phyloP scores from a whole-genome alignment of 805 yeast species.

The Maudiozyma serrabonitensis region DNA sequence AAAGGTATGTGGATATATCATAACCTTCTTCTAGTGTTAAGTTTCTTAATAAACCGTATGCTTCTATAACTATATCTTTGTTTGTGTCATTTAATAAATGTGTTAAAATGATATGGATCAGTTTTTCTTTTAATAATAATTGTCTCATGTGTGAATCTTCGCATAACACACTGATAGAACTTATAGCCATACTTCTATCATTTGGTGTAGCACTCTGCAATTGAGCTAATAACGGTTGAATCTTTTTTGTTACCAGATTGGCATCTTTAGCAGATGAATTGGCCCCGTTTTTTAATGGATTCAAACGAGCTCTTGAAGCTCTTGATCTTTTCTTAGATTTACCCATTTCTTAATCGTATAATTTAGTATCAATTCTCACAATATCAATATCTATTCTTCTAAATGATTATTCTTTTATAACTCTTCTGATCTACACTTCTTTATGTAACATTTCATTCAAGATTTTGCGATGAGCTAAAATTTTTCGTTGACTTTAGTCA shows the following conservation, averaged over 20 bases:
- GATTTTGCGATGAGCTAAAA: constrained; percentile 13
- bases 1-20: constrained; percentile 60
- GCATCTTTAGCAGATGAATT: constrained; percentile 37
- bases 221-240: constrained; percentile 59
- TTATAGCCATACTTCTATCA: constrained; percentile 70
- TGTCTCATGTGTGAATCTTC: constrained; percentile 60
- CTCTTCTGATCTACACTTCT: background rate
- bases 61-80: constrained; percentile 69
- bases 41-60: constrained; percentile 74
- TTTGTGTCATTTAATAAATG: constrained; percentile 56
- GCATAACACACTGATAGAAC: constrained; percentile 59
- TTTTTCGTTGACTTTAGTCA: background rate
- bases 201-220: constrained; percentile 52
- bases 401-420: background rate
- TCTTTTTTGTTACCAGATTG: constrained; percentile 40
- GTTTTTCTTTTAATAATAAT: constrained; percentile 57
- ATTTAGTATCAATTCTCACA: background rate
- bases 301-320: constrained; percentile 33
- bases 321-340: constrained; percentile 62
- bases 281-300: constrained; percentile 25
- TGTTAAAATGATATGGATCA: constrained; percentile 54
- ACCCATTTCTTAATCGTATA: constrained; percentile 41
- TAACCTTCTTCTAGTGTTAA: constrained; percentile 81
- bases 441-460: constrained; percentile 1
- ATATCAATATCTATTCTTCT: background rate